Base-by-base conservation (phyloP, 2,329 filamentous ascomycete species). In the Trichoderma simmonsii region DNA sequence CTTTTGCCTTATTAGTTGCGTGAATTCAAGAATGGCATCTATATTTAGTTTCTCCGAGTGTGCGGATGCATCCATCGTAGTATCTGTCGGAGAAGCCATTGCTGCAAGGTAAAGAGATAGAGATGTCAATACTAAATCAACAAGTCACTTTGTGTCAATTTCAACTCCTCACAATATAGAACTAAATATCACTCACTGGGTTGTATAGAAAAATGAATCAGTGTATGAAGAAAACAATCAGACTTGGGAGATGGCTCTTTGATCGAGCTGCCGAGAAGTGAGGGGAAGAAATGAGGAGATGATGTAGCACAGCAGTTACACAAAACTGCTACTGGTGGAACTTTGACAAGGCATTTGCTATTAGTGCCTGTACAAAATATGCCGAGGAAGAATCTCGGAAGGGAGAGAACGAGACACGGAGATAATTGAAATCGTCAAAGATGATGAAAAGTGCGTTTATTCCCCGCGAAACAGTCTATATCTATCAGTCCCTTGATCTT, bases 11-110 rank as follows among this genome's bases (percentile, higher is more conserved):
- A 51, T 0, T 12, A 51, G n/a, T 21, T 12, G n/a, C 9, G 43
- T 12, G 9, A 51, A 51, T 6, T 21, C 43, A 1, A 21, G 1
- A 21, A 51, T 12, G n/a, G 9, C 4, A 21, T 51, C n/a, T 21
- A 0, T 0, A 51, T 51, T 11, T 6, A 1, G n/a, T 51, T n/a
- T 21, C 43, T 21, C n/a, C 9, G 9, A 12, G 1, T 1, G 8
- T 5, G 9, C 3, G 2, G 43, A 12, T 21, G n/a, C 43, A 6
- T 51, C 9, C 2, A 3, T 21, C 2, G 9, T 12, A 4, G 1
- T 51, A 6, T 51, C 43, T 21, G 43, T 0, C 2, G 43, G 4
- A 51, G 18, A 21, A 21, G 18, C 43, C 43, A 51, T 51, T 3
- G 8, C n/a, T 21, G 3, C 9, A 28, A n/a, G n/a, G n/a, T n/a